These are phyloP conservation scores for Acanthamoeba royreba DNA, from an alignment of 208 protist species.

Conservation along the genomic window DNA sequence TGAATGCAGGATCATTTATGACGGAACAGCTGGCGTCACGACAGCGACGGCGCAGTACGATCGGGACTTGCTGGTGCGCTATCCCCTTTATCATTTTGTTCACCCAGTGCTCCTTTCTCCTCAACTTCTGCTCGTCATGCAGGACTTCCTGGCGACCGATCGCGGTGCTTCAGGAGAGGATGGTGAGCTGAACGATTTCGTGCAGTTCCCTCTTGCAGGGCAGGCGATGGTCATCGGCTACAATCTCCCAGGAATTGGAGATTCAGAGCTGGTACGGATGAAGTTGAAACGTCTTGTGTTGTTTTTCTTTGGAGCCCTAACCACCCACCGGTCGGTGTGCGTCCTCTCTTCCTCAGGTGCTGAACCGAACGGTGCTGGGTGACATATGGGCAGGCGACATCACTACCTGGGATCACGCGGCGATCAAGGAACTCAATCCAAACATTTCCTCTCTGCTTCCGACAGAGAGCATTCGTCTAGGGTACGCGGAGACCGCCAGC, in stretches of 20 bases:
- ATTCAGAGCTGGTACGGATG: background rate
- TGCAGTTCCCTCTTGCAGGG: background rate
- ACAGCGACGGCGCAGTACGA: too few species aligned
- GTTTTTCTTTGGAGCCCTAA: background rate
- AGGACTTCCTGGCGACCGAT: background rate
- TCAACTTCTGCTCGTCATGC: background rate
- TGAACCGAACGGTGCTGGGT: background rate
- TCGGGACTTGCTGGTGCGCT: too few species aligned
- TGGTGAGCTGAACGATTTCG: background rate
- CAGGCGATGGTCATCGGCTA: background rate
- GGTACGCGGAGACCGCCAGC: background rate
- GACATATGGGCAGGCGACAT: background rate
- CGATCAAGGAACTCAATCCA: background rate
- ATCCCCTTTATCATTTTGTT: background rate
- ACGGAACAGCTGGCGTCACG: too few species aligned
- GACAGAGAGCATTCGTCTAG: background rate
- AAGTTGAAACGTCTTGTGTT: background rate
- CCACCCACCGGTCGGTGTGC: too few species aligned
- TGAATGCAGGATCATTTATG: too few species aligned
- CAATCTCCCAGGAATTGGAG: background rate
- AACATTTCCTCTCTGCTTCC: background rate
- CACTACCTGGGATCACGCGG: background rate
- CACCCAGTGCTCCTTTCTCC: background rate
- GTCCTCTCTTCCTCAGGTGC: too few species aligned
- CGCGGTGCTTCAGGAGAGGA: background rate